phyloP scores from a whole-genome alignment of 768 basidiomycete species.

The Lactifluus hygrophoroides region DNA sequence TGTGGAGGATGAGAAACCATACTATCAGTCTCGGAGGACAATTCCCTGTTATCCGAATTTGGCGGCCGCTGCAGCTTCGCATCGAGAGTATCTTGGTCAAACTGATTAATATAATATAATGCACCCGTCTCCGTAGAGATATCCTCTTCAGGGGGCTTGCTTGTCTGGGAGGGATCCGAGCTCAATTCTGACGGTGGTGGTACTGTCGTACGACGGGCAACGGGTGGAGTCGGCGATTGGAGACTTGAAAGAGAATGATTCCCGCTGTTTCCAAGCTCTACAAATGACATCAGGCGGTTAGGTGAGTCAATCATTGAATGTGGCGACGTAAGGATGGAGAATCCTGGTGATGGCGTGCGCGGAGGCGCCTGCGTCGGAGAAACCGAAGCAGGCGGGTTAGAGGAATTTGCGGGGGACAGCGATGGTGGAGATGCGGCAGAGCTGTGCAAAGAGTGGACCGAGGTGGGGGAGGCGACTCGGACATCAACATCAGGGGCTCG shows the following conservation, averaged over 20 bases:
- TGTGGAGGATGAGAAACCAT: neutral
- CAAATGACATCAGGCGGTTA: neutral
- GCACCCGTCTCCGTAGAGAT: constrained; percentile 53
- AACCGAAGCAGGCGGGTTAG: constrained; percentile 9
- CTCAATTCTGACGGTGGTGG: neutral
- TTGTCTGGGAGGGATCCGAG: constrained; percentile 19
- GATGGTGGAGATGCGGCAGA: constrained; percentile 15
- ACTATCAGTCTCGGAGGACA: neutral
- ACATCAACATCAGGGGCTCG: neutral
- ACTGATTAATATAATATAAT: constrained; percentile 61
- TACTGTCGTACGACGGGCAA: neutral
- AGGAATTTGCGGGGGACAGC: constrained; percentile 7
- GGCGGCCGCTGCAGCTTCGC: constrained; percentile 11
- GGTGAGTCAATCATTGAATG: constrained; percentile 28
- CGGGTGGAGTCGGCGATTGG: neutral
- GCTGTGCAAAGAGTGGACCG: neutral
- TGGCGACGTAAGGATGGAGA: constrained; percentile 31
- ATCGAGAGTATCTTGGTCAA: constrained; percentile 27
- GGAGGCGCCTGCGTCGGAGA: neutral
- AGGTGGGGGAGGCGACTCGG: neutral
- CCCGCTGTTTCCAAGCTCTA: neutral
- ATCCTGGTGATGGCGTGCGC: constrained; percentile 15
- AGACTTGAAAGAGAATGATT: neutral
- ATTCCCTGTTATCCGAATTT: constrained; percentile 33
- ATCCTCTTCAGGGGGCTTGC: constrained; percentile 23